Percentiles rank a stretch among this genome's conserved stretches.
Conservation (phyloP, 2,329 filamentous ascomycete genomes). For the Alternaria arborescens region DNA sequence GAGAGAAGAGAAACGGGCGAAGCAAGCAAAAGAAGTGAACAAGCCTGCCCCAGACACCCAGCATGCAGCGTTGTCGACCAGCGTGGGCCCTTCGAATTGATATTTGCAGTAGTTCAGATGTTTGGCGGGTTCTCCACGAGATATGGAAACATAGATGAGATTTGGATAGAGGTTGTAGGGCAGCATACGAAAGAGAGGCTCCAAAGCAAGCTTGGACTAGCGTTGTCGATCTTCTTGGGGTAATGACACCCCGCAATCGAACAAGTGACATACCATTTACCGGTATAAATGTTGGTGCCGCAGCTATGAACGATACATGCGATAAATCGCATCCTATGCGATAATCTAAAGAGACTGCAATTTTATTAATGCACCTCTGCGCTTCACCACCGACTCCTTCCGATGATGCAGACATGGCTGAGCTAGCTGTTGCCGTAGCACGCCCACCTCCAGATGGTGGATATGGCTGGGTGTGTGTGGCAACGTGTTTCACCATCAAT, state of each 20-base stretch:
- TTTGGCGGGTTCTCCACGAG: background rate
- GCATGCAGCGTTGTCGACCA: background rate
- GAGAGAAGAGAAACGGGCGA: conserved; percentile 54
- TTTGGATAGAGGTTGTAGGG: background rate
- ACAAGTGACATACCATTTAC: background rate
- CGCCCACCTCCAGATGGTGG: conserved; percentile 21
- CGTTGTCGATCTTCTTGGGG: background rate
- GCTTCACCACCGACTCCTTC: background rate
- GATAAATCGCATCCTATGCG: background rate
- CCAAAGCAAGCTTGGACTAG: background rate
- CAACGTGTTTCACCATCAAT: conserved; percentile 18
- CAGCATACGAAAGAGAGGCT: background rate
- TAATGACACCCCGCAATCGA: background rate
- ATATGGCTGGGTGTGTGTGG: conserved; percentile 29
- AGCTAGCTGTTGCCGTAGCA: background rate
- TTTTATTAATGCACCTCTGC: background rate
- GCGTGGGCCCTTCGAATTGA: background rate
- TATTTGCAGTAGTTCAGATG: background rate
- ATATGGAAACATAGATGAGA: background rate
- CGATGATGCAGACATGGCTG: background rate
- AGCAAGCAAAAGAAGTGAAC: conserved; percentile 24
- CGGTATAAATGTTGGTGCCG: background rate
- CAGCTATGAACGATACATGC: background rate
- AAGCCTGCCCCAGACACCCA: background rate
- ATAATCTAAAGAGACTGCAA: background rate